Percentiles rank a stretch among this genome's conserved stretches.
Conservation (phyloP, 179 eudicot species). For the Silene coronaria region DNA sequence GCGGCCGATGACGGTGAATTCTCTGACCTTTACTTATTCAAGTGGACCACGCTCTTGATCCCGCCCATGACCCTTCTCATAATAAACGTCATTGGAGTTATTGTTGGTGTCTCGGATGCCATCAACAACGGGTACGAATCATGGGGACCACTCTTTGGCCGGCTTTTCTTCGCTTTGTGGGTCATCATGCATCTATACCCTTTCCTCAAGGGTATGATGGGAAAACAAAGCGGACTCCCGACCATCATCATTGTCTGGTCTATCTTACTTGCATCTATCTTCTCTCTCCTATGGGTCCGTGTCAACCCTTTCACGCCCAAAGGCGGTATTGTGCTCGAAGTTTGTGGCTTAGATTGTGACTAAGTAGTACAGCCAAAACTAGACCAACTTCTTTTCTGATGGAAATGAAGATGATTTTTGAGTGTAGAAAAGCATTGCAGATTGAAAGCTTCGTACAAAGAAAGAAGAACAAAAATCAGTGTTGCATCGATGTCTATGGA, state of each 20-base stretch:
- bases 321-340: conserved; percentile 69
- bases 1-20: conserved; percentile 88
- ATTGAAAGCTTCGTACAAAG: neutral
- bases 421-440: conserved; percentile 9
- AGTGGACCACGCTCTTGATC: conserved; percentile 77
- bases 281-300: conserved; percentile 83
- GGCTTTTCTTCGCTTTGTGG: conserved; percentile 83
- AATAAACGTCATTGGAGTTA: conserved; percentile 64
- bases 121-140: conserved; percentile 82
- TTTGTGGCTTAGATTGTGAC: conserved; percentile 84
- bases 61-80: conserved; percentile 73
- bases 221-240: conserved; percentile 59
- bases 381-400: conserved; percentile 10
- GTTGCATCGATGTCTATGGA: conserved; percentile 9
- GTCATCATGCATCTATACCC: conserved; percentile 93
- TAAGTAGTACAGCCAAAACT: conserved; percentile 27
- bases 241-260: conserved; percentile 88
- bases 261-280: conserved; percentile 78
- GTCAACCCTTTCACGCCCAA: conserved; percentile 65
- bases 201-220: conserved; percentile 91
- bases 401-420: conserved; percentile 15
- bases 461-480: neutral
- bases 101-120: conserved; percentile 79
- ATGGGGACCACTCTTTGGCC: conserved; percentile 90
- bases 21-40: conserved; percentile 76